Evolutionary conservation across 192 early-diverging fungal genomes (phyloP).

Genomic region (Linnemannia schmuckeri): DNA sequence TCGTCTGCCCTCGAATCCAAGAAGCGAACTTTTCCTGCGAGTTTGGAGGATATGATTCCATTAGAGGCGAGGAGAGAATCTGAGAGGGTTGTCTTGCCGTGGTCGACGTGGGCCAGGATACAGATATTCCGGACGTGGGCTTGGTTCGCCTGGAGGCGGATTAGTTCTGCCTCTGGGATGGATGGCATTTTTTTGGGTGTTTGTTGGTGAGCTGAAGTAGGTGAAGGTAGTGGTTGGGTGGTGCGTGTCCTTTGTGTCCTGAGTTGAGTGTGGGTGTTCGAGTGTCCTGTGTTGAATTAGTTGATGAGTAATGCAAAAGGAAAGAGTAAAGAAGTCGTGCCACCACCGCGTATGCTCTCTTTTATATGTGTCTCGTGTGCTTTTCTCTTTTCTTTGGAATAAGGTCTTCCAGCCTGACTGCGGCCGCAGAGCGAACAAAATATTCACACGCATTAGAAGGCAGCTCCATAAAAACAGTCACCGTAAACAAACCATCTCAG

Average conservation of each 20-base stretch:
- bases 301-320: background rate
- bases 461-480: background rate
- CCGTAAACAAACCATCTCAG: background rate
- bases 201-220: background rate
- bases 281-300: too few species aligned
- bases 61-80: constrained; percentile 97
- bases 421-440: constrained; percentile 12
- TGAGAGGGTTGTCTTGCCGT: constrained; percentile 98
- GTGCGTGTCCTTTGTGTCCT: background rate
- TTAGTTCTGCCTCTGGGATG: constrained; percentile 73
- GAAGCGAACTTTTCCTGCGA: constrained; percentile 96
- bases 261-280: background rate
- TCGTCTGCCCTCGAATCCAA: constrained; percentile 97
- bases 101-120: constrained; percentile 98
- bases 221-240: background rate
- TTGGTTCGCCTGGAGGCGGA: constrained; percentile 76
- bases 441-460: too few species aligned
- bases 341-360: background rate
- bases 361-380: background rate
- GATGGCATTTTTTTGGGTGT: constrained; percentile 61
- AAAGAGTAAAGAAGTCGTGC: background rate
- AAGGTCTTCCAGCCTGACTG: constrained; percentile 1
- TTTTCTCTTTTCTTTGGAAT: background rate
- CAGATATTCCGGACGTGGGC: constrained; percentile 94
- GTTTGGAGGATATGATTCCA: constrained; percentile 96